Evolutionary conservation across 2,329 filamentous ascomycete species (phyloP).

Genomic region (Thielaviopsis cerberus): DNA sequence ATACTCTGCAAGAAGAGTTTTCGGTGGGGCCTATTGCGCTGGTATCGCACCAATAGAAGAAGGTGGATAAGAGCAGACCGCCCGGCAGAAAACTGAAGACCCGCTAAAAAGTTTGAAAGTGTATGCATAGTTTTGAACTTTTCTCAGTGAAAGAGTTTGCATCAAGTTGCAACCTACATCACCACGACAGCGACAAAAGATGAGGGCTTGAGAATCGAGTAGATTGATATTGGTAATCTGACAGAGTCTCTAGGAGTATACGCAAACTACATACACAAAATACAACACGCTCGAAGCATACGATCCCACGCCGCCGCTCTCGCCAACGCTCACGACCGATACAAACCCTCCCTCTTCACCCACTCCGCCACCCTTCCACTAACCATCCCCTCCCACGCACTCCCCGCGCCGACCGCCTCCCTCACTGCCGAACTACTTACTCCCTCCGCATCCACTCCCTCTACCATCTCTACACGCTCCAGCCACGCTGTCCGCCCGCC

Average conservation of each 20-base stretch:
- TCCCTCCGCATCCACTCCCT: constrained; percentile 20
- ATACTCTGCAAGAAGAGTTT: constrained; percentile 25
- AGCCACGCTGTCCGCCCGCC: constrained; percentile 26
- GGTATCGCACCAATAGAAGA: neutral
- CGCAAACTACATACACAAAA: neutral
- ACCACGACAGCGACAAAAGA: neutral
- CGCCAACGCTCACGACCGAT: constrained; percentile 19
- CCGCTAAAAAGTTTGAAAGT: constrained; percentile 10
- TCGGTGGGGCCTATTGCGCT: neutral
- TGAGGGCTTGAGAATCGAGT: neutral
- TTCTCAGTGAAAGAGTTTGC: neutral
- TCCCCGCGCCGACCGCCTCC: constrained; percentile 15
- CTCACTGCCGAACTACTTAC: constrained; percentile 47
- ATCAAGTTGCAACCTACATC: constrained; percentile 5
- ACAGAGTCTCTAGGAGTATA: neutral
- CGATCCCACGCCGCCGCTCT: constrained; percentile 1
- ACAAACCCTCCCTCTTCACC: constrained; percentile 38
- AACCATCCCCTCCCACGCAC: constrained; percentile 35
- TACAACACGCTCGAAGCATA: constrained; percentile 9
- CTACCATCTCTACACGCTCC: constrained; percentile 36
- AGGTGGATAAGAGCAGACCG: neutral
- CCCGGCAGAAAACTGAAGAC: constrained; percentile 14
- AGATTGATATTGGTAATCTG: neutral
- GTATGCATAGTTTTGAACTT: constrained; percentile 9
- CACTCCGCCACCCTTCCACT: constrained; percentile 36